Evolutionary conservation across 208 protist genomes (phyloP).

Genomic region (Histomonas meleagridis): DNA sequence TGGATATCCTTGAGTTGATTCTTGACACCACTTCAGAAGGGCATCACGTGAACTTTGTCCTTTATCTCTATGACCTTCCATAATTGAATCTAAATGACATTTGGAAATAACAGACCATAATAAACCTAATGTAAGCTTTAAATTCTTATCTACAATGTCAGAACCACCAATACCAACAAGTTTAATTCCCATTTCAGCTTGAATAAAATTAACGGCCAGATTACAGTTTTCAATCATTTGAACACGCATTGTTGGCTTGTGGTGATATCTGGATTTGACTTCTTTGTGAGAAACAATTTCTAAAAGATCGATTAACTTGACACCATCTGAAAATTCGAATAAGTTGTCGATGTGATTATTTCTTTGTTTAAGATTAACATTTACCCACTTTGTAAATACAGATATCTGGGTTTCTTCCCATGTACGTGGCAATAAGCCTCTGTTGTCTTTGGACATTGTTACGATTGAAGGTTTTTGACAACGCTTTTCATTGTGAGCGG

Average conservation of each 20-base stretch:
- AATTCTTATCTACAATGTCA: not conserved
- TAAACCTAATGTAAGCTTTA: not conserved
- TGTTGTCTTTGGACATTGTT: too few species aligned
- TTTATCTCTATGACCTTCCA: not conserved
- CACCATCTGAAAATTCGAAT: not conserved
- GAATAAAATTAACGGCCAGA: not conserved
- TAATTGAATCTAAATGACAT: not conserved
- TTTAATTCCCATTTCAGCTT: not conserved
- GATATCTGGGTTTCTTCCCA: conserved; percentile 23
- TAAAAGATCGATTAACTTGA: not conserved
- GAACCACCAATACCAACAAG: not conserved
- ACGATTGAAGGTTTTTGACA: too few species aligned
- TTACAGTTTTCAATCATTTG: not conserved
- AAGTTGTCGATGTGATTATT: not conserved
- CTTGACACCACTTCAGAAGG: not conserved
- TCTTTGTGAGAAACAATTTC: not conserved
- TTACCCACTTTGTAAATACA: not conserved
- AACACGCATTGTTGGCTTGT: not conserved
- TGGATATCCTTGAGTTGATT: not conserved
- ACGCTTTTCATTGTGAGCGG: too few species aligned
- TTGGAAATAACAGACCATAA: not conserved
- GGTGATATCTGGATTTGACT: not conserved
- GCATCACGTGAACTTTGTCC: not conserved
- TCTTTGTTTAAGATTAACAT: not conserved
- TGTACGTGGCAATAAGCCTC: too few species aligned